A percentile compares a stretch with the other conserved stretches of the same genome.
These are phyloP conservation scores for Ajuga reptans DNA, from an alignment of 305 asterid species.

Conservation along the genomic window DNA sequence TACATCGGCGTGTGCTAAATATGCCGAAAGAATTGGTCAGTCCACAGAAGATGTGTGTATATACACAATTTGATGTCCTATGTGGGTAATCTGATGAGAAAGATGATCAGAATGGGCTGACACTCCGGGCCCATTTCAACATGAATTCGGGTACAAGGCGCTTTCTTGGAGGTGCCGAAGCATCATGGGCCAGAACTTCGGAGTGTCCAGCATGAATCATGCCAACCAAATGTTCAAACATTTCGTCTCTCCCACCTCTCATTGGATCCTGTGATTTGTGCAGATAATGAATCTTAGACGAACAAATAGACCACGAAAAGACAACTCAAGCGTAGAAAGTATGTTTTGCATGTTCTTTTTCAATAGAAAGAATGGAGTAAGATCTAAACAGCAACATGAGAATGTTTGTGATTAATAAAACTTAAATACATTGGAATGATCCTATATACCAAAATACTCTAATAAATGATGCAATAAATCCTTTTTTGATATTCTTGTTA, in stretches of 20 bases:
- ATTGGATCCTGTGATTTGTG: slow-evolving; percentile 64
- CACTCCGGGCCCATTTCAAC: slow-evolving; percentile 59
- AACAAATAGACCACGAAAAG: not conserved
- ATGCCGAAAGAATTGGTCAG: slow-evolving; percentile 15
- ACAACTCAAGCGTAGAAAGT: not conserved
- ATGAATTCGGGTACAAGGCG: slow-evolving; percentile 88
- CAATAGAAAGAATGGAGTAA: not conserved
- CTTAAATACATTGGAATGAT: not conserved
- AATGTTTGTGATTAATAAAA: not conserved
- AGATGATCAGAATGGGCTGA: slow-evolving; percentile 61
- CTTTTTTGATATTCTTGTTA: not conserved
- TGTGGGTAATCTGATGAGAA: not conserved
- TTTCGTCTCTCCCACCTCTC: slow-evolving; percentile 83
- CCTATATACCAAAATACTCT: not conserved
- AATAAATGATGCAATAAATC: not conserved
- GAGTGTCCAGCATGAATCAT: slow-evolving; percentile 66
- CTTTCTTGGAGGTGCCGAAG: slow-evolving; percentile 55
- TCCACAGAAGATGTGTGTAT: not conserved
- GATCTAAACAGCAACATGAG: too few relatives aligned
- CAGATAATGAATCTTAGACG: slow-evolving; percentile 14
- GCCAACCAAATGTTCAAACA: slow-evolving; percentile 69
- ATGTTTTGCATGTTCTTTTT: not conserved
- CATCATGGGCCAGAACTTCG: slow-evolving; percentile 58
- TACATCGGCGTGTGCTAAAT: not conserved
- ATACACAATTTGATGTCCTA: not conserved